phyloP scores from a whole-genome alignment of 306 rosid species.

The Pterocarpus macrocarpus region DNA sequence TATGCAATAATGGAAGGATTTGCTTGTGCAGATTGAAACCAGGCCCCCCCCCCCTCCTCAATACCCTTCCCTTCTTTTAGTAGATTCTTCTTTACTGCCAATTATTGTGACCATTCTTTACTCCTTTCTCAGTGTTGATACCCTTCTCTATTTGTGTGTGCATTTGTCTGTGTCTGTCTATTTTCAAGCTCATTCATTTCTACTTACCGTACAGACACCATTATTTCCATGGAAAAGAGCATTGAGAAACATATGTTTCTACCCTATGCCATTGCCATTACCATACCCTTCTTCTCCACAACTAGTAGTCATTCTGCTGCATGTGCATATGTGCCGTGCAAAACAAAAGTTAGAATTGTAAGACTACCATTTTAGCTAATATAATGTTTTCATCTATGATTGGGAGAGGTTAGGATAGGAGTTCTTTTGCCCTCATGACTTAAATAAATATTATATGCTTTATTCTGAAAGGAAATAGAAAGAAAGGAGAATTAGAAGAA shows the following conservation, averaged over 20 bases:
- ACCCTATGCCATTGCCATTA: conserved; percentile 29
- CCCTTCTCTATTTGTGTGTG: conserved; percentile 31
- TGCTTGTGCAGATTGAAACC: conserved; percentile 61
- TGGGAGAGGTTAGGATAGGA: conserved; percentile 7
- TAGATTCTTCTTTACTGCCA: conserved; percentile 52
- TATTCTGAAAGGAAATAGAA: conserved; percentile 5
- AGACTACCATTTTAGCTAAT: neutral
- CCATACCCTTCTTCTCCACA: neutral
- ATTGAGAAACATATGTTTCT: neutral
- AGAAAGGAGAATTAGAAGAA: neutral
- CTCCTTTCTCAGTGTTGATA: conserved; percentile 24
- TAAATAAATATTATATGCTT: conserved; percentile 26
- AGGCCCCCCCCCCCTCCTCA: conserved; percentile 47
- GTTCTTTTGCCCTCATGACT: neutral
- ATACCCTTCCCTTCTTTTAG: conserved; percentile 37
- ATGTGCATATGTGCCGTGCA: conserved; percentile 25
- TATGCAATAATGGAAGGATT: conserved; percentile 64
- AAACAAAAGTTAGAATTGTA: neutral
- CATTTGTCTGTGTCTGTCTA: conserved; percentile 17
- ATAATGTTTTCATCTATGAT: neutral
- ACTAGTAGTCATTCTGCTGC: neutral
- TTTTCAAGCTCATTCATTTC: conserved; percentile 28
- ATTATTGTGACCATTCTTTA: conserved; percentile 55
- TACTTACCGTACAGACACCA: conserved; percentile 18
- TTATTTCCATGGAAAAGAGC: conserved; percentile 13